Base-by-base conservation (phyloP, 2,329 filamentous ascomycete genomes). In the Fusarium sp. region DNA sequence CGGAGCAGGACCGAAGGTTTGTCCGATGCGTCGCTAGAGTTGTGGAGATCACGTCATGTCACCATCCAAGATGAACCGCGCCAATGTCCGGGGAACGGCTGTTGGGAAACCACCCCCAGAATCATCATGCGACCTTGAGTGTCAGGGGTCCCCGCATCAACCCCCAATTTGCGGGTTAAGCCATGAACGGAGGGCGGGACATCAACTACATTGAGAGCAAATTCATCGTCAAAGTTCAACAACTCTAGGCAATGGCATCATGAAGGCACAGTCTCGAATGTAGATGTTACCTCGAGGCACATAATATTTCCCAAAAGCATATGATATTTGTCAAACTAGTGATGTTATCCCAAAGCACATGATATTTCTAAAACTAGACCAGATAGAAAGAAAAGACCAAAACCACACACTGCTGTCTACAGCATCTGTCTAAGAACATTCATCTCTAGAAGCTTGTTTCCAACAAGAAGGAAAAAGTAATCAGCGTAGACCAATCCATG, bases 401-500 rank as follows among this genome's bases (percentile, higher is more conserved):
- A 27, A 8, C 25, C 25, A n/a, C 14, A 23, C 4, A 33, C 31
- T 33, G 31, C 16, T 27, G 27, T 51, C 46, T 29, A 51, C 25
- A 29, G 8, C 23, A 33, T 16, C 10, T 29, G 27, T 31, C 46
- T 51, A 51, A 51, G 46, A 33, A 16, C 34, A n/a, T 82, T 25
- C 58, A 69, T 68, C 18, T 69, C 65, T 8, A 68, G 14, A 2
- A 68, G 46, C 49, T 70, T 66, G 57, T 85, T 85, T 6, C 83
- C 83, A 34, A 83, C 78, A 31, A 83, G 74, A 13, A 85, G 61
- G 31, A 84, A 79, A 61, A 79, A 84, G 67, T 85, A 85, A 63
- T 85, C 83, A 0, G 83, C 83, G 70, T 85, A 85, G 0, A 85
- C 82, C 18, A 85, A 64, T 1, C 83, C 82, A 71, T 84, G 82